phyloP scores from a whole-genome alignment of 2,329 filamentous ascomycete species.

The Annulohypoxylon truncatum region DNA sequence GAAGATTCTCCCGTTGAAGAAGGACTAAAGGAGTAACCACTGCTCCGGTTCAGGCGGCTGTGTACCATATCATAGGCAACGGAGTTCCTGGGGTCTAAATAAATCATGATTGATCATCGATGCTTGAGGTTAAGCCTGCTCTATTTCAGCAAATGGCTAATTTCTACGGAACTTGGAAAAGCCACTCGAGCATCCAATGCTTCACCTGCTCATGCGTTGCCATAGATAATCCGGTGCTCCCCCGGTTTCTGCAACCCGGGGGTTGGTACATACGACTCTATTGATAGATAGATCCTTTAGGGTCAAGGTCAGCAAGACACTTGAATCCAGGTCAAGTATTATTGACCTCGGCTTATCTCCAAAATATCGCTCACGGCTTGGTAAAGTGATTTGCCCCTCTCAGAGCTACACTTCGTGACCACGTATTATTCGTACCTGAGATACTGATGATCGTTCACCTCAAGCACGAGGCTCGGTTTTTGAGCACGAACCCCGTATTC shows the following conservation, averaged over 20 bases:
- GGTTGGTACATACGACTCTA: background rate
- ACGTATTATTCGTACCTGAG: background rate
- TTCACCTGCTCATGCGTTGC: background rate
- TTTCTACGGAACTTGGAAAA: background rate
- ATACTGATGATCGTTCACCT: background rate
- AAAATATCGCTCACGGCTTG: background rate
- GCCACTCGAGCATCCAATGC: background rate
- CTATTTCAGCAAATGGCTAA: background rate
- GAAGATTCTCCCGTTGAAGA: slow-evolving; percentile 85
- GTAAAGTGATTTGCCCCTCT: background rate
- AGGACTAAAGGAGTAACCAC: slow-evolving; percentile 69
- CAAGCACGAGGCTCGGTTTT: background rate
- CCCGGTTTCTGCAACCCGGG: background rate
- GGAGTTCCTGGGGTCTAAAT: slow-evolving; percentile 33
- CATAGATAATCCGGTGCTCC: background rate
- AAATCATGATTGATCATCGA: slow-evolving; percentile 30
- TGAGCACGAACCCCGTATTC: background rate
- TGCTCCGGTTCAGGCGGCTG: slow-evolving; percentile 12
- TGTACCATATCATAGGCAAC: slow-evolving; percentile 42
- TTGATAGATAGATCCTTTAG: background rate
- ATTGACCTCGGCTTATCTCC: background rate
- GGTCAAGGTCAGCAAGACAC: background rate
- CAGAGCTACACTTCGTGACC: background rate
- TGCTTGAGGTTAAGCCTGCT: background rate
- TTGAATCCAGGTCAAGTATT: background rate